Conservation (phyloP, 306 rosid genomes). For the Cucumis cinereus region DNA sequence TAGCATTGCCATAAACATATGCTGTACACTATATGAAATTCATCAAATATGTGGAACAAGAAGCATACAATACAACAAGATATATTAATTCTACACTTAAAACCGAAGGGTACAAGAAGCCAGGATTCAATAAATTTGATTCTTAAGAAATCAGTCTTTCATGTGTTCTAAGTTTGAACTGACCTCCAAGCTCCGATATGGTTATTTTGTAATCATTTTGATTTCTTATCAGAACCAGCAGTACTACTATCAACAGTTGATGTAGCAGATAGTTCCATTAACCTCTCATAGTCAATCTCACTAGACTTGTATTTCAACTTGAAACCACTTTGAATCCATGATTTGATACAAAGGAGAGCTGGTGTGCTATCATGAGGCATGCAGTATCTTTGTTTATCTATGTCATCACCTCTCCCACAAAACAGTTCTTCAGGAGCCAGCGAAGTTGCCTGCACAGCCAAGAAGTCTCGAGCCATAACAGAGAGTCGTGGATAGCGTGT, state of each 20-base stretch:
- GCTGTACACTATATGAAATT: slow-evolving; percentile 8
- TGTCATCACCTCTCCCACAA: slow-evolving; percentile 71
- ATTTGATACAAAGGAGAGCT: slow-evolving; percentile 66
- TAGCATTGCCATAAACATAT: not conserved
- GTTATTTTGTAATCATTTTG: slow-evolving; percentile 4
- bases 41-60: not conserved
- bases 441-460: slow-evolving; percentile 83
- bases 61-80: slow-evolving; percentile 9
- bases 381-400: slow-evolving; percentile 57
- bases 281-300: slow-evolving; percentile 38
- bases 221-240: slow-evolving; percentile 27
- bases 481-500: slow-evolving; percentile 82
- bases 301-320: slow-evolving; percentile 48
- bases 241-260: slow-evolving; percentile 17
- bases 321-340: slow-evolving; percentile 77
- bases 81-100: slow-evolving; percentile 1
- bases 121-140: not conserved
- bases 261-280: slow-evolving; percentile 37
- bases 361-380: slow-evolving; percentile 66
- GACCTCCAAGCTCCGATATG: not conserved
- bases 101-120: not conserved
- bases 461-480: slow-evolving; percentile 87
- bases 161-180: not conserved
- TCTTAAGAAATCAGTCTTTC: not conserved
- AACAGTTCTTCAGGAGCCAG: slow-evolving; percentile 78